Conservation (phyloP, 164 flowering plant species). For the Berberis thunbergii region DNA sequence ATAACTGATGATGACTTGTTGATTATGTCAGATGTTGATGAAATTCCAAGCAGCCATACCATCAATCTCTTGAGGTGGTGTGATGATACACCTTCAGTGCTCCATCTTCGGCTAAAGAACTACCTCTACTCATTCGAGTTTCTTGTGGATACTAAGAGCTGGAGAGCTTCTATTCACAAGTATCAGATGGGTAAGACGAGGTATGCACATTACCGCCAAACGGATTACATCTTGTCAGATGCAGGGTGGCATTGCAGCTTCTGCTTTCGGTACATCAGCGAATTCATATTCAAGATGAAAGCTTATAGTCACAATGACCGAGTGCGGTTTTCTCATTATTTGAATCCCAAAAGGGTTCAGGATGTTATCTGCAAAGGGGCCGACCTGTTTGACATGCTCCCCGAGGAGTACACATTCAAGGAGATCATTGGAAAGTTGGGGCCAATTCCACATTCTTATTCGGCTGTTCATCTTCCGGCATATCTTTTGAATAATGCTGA, state of each 20-base stretch:
- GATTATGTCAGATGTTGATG: too few species aligned
- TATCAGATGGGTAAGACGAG: constrained; percentile 57
- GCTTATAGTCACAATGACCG: constrained; percentile 81
- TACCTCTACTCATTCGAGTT: constrained; percentile 82
- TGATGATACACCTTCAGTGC: constrained; percentile 50
- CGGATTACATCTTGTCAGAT: constrained; percentile 67
- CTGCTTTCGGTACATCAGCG: constrained; percentile 59
- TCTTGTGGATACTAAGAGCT: constrained; percentile 59
- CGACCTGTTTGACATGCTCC: constrained; percentile 45
- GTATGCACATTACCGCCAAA: constrained; percentile 75
- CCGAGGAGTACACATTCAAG: constrained; percentile 48
- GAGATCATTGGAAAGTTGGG: constrained; percentile 55
- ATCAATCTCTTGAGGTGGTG: constrained; percentile 72
- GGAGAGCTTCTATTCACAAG: constrained; percentile 78
- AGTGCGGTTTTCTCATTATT: constrained; percentile 54
- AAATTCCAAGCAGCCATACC: too few species aligned
- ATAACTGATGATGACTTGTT: too few species aligned
- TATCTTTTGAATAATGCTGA: constrained; percentile 45
- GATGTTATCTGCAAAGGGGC: constrained; percentile 53
- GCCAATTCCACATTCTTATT: constrained; percentile 40
- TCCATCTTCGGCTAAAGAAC: constrained; percentile 67
- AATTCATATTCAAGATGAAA: constrained; percentile 81
- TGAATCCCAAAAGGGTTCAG: constrained; percentile 59
- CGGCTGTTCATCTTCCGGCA: constrained; percentile 48
- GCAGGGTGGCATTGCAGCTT: constrained; percentile 93